Base-by-base conservation (phyloP, 2,329 filamentous ascomycete species). In the Aspergillus sp. region DNA sequence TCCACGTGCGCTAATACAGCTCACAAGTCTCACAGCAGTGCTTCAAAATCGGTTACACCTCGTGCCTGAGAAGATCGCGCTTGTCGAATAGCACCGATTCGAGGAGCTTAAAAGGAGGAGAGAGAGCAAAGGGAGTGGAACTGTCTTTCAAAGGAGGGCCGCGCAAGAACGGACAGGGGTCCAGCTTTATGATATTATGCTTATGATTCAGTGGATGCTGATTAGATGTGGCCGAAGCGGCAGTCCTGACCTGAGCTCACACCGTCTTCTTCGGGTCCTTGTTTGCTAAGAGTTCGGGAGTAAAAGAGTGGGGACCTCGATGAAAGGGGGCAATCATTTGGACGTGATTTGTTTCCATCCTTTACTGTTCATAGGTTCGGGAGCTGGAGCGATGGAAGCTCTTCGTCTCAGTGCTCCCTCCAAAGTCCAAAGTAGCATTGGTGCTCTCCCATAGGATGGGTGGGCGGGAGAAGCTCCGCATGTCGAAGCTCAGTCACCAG, bases 81-180 rank as follows among this genome's bases (percentile, higher is more conserved):
- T 41, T 53, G 52, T 49, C 60, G 49, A 60, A 60, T 17, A 52
- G 48, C 17, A 45, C 32, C 48, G 59, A 56, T 60, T 52, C 22
- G 44, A 45, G 30, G 45, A 50, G 45, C 24, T 50, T 50, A 11
- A 30, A 30, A 30, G 7, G 32, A 52, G 20, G 11, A 26, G 17
- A 48, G 17, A 41, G n/a, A 45, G 53, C 30, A 39, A 34, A 45
- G 39, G 30, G 6, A 43, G 13, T 17, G 7, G 13, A 24, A 11
- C 24, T 5, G 26, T 41, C 24, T 34, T 32, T 39, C 48, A 3
- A 15, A 24, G 22, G 20, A 48, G 43, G 6, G 15, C 24, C n/a
- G 13, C 43, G 42, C 51, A 41, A n/a, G 13, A 47, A 22, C 17
- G 20, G 34, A 39, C 22, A 32, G 42, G 42, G 54, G 12, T 30